These are phyloP conservation scores for Raphanus hybrid DNA, from an alignment of 441 rosid genomes.

Conservation along the genomic window DNA sequence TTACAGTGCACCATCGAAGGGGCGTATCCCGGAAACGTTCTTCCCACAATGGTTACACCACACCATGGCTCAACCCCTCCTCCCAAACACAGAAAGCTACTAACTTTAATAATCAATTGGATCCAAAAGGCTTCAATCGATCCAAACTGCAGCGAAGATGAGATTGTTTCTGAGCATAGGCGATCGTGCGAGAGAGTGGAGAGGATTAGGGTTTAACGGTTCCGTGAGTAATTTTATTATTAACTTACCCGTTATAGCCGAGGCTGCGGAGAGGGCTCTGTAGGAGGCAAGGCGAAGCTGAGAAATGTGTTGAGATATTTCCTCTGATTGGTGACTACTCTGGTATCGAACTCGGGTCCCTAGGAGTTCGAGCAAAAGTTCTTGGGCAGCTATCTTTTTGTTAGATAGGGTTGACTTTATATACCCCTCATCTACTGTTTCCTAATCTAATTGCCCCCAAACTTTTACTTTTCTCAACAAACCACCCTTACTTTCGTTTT, in stretches of 20 bases:
- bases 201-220: constrained; percentile 26
- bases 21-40: constrained; percentile 38
- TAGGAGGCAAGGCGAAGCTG: constrained; percentile 17
- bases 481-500: neutral
- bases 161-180: neutral
- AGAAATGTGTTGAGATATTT: constrained; percentile 18
- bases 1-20: constrained; percentile 42
- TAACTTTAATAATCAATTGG: constrained; percentile 12
- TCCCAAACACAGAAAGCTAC: constrained; percentile 11
- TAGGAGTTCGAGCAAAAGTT: neutral
- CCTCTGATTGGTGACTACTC: constrained; percentile 6
- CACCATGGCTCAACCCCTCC: constrained; percentile 32
- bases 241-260: too few relatives aligned
- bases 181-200: constrained; percentile 17
- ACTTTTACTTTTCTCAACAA: neutral
- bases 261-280: constrained; percentile 10
- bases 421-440: neutral
- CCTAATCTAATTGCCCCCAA: neutral
- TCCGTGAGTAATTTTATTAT: neutral
- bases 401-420: neutral
- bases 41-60: constrained; percentile 42
- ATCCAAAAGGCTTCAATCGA: constrained; percentile 21
- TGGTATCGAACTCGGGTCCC: constrained; percentile 13
- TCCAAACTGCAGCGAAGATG: constrained; percentile 22
- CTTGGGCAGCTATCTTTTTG: neutral